phyloP scores from a whole-genome alignment of 2,329 filamentous ascomycete species.

The Fusarium circinatum region DNA sequence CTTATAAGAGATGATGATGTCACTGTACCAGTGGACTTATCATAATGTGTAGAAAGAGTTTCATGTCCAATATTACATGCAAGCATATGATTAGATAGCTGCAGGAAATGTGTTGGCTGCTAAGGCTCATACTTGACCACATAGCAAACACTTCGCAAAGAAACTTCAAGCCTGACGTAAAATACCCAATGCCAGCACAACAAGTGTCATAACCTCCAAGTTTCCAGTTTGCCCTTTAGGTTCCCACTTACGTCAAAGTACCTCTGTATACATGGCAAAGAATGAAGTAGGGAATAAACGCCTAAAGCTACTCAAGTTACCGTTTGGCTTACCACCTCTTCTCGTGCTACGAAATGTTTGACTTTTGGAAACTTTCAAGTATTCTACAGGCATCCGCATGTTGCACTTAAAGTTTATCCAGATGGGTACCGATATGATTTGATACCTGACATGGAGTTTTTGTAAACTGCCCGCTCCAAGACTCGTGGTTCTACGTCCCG shows the following conservation, averaged over 20 bases:
- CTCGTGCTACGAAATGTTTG: accelerated
- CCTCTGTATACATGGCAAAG: too few species aligned
- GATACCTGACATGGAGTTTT: neutral
- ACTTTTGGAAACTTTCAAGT: accelerated
- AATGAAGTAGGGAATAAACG: neutral
- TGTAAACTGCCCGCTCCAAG: too few species aligned
- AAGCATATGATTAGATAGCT: neutral
- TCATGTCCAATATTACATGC: neutral
- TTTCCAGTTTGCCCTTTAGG: neutral
- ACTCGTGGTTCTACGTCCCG: too few species aligned
- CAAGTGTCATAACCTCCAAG: accelerated
- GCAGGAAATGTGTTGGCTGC: neutral
- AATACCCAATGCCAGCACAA: too few species aligned
- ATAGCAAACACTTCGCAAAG: neutral
- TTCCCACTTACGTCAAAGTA: neutral
- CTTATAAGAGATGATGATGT: accelerated
- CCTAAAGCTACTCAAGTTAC: neutral
- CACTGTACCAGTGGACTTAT: accelerated
- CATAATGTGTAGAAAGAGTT: neutral
- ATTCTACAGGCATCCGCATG: accelerated
- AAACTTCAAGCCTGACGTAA: neutral
- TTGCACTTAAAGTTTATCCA: accelerated
- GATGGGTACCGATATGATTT: accelerated
- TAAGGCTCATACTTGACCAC: neutral
- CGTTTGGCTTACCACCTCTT: neutral